Evolutionary conservation across 2,329 filamentous ascomycete genomes (phyloP), one percentile per base, ranked within the genome.

Genomic region (Ophiocordyceps camponoti-leonardi): DNA sequence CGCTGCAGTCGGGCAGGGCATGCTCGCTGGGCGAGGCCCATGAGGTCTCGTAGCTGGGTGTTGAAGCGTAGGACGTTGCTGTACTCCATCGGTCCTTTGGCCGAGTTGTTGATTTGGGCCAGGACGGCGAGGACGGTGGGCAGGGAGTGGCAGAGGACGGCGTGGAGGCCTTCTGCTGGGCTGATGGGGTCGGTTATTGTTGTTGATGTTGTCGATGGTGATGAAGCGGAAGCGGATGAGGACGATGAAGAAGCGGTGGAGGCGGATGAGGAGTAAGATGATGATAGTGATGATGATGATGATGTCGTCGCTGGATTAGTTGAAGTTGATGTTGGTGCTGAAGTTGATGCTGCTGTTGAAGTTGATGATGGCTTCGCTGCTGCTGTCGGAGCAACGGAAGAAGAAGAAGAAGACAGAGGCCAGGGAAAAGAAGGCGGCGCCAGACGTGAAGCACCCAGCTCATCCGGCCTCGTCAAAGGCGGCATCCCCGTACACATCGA

Each of bases 401-500:
- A n/a, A n/a, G n/a, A n/a, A n/a, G n/a, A n/a, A 19, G 35, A 18
- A 18, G 16, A 18, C 4, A n/a, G 10, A 5, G 35, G n/a, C 8
- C 13, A 11, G 13, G 31, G n/a, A 6, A 18, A 20, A 18, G 39
- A 23, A 18, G 18, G 20, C 39, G n/a, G 37, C 37, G 10, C 40
- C 19, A 14, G 19, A 22, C 53, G 19, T 4, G 30, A 12, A 37
- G 35, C 35, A 6, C 52, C 53, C 13, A 62, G 50, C 43, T 61
- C 58, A 39, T 61, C 58, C 1, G 59, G 53, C 13, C 56, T 49
- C 1, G 59, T 61, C 30, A 62, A 48, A 0, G 60, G 58, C 13
- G 59, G 57, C 60, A 62, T 61, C 11, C 60, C 60, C 2, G 58
- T 56, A 23, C 54, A 55, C 56, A 61, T 59, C 45, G 60, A 58